Percentiles rank a stretch among this genome's conserved stretches.
phyloP scores from a whole-genome alignment of 163 green algal species.

The Scenedesmus sp. region DNA sequence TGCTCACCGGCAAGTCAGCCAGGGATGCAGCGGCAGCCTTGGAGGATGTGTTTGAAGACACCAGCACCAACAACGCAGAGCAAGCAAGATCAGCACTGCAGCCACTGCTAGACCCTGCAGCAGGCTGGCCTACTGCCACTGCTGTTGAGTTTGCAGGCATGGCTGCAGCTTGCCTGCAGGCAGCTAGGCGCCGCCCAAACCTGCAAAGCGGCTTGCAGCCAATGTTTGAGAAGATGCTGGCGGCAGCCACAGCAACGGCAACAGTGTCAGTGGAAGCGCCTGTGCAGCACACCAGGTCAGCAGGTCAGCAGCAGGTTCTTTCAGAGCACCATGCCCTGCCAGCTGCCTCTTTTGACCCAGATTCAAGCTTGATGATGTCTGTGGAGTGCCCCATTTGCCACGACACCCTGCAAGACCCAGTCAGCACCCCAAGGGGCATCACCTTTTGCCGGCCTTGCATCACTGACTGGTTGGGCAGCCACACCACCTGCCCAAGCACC shows the following conservation, averaged over 20 bases:
- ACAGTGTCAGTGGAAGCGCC: background rate
- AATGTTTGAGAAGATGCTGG: background rate
- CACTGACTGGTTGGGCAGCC: background rate
- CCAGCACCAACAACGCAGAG: background rate
- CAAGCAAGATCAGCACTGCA: background rate
- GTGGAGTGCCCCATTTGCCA: background rate
- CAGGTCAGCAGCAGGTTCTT: background rate
- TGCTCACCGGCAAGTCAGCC: background rate
- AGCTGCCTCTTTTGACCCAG: background rate
- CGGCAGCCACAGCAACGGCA: background rate
- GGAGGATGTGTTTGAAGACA: background rate
- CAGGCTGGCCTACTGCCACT: background rate
- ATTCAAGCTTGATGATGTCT: background rate
- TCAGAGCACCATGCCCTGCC: background rate
- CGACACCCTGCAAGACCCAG: background rate
- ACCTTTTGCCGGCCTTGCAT: background rate
- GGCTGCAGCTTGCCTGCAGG: background rate
- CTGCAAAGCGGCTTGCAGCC: background rate
- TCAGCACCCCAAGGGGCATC: background rate
- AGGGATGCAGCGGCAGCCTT: background rate
- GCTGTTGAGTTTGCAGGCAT: background rate
- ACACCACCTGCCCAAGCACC: background rate
- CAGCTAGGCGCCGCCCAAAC: background rate
- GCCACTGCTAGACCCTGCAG: background rate
- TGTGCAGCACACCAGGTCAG: background rate